phyloP scores from a whole-genome alignment of 345 rosid genomes.

The Syzygium aqueum region DNA sequence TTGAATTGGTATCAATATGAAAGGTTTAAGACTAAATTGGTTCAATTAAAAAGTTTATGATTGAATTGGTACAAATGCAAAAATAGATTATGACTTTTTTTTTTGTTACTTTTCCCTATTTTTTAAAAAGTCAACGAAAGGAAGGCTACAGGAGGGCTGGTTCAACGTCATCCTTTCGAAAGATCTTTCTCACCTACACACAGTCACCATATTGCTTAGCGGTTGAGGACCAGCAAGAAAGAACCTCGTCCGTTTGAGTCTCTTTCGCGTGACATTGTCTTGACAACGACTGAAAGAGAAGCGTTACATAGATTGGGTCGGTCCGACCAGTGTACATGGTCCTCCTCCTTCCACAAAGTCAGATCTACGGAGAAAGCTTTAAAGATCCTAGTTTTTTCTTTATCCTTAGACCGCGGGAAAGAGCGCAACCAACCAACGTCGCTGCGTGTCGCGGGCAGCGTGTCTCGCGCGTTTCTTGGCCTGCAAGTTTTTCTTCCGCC shows the following conservation, averaged over 20 bases:
- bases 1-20: no score
- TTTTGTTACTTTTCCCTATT: no score
- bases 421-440: neutral
- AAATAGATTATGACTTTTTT: no score
- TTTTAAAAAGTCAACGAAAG: neutral
- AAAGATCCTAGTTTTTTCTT: no score
- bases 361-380: neutral
- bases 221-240: neutral
- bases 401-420: neutral
- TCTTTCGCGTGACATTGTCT: no score
- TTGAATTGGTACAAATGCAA: no score
- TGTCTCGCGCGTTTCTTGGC: neutral
- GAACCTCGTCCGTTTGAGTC: neutral
- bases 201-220: neutral
- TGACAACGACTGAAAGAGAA: neutral
- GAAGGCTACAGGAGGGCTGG: neutral
- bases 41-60: no score
- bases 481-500: neutral
- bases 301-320: accelerated
- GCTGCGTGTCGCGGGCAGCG: neutral
- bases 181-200: neutral
- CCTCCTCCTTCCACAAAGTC: neutral
- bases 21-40: no score
- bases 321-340: neutral
- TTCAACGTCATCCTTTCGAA: neutral